Percentiles rank a stretch among this genome's conserved stretches.
Evolutionary conservation across 1,284 basidiomycete genomes (phyloP).

Genomic region (Puccinia triticina): DNA sequence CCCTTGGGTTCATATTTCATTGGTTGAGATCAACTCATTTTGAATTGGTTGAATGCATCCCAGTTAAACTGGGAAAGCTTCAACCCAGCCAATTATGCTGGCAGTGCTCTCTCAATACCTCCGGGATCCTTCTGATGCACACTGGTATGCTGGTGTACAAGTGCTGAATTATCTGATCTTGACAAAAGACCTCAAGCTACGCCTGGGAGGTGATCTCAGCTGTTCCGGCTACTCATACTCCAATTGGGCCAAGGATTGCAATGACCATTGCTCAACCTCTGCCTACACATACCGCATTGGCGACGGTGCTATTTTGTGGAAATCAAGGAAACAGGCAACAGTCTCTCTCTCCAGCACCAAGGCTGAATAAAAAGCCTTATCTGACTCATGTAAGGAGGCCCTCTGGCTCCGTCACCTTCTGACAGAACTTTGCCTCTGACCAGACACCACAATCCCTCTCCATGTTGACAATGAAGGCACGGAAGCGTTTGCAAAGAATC

Average conservation of each 20-base stretch:
- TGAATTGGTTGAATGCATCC: too few species aligned
- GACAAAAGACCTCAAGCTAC: background rate
- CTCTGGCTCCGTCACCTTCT: background rate
- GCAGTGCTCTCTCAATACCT: background rate
- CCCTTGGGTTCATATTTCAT: too few species aligned
- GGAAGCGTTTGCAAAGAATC: conserved; percentile 60
- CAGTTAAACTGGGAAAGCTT: too few species aligned
- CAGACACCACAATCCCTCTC: conserved; percentile 56
- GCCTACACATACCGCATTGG: background rate
- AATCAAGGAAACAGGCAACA: background rate
- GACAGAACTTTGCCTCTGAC: background rate
- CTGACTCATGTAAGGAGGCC: too few species aligned
- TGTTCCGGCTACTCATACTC: background rate
- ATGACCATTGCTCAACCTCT: background rate
- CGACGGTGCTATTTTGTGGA: background rate
- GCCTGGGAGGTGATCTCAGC: background rate
- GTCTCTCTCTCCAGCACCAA: conserved; percentile 6
- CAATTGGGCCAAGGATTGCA: conserved; percentile 6
- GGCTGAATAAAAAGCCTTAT: too few species aligned
- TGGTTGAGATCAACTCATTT: too few species aligned
- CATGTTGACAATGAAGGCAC: conserved; percentile 61
- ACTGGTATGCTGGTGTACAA: background rate
- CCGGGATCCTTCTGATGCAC: background rate
- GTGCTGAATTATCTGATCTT: conserved; percentile 4
- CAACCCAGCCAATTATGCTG: too few species aligned